phyloP scores from a whole-genome alignment of 192 early-diverging fungal species.

The Rhizophagus sp. region DNA sequence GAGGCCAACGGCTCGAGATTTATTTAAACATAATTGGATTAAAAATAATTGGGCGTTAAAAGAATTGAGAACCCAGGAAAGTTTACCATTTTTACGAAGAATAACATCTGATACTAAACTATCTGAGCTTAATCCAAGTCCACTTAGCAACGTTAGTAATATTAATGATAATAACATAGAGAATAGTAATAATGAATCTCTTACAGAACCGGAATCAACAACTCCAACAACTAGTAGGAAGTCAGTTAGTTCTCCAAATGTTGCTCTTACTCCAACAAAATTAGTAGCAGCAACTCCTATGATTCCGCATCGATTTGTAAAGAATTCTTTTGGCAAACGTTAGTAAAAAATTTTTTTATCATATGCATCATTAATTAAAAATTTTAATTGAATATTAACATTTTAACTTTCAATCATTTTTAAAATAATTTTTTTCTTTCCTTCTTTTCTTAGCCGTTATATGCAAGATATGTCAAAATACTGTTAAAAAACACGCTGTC shows the following conservation, averaged over 20 bases:
- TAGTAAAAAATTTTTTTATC: constrained; percentile 25
- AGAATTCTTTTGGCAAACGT: constrained; percentile 60
- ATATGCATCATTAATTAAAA: too few relatives aligned
- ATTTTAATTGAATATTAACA: too few relatives aligned
- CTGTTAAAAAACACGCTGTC: constrained; percentile 48
- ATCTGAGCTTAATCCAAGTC: not conserved
- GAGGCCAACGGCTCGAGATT: constrained; percentile 70
- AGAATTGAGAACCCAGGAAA: constrained; percentile 21
- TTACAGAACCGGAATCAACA: not conserved
- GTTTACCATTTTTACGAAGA: constrained; percentile 21
- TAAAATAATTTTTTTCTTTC: not conserved
- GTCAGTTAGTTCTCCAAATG: constrained; percentile 1
- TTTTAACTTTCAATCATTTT: too few relatives aligned
- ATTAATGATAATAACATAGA: not conserved
- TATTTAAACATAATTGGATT: constrained; percentile 83
- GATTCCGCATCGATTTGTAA: constrained; percentile 52
- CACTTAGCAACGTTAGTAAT: not conserved
- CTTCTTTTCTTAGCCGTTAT: constrained; percentile 42
- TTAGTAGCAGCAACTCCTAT: constrained; percentile 21
- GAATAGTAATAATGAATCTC: not conserved
- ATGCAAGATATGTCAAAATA: constrained; percentile 50
- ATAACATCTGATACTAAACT: constrained; percentile 25
- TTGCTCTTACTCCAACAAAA: constrained; percentile 32
- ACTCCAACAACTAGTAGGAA: not conserved
- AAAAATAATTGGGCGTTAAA: constrained; percentile 43